Evolutionary conservation across 164 flowering plant genomes (phyloP).

Genomic region (Hamamelis virginiana): DNA sequence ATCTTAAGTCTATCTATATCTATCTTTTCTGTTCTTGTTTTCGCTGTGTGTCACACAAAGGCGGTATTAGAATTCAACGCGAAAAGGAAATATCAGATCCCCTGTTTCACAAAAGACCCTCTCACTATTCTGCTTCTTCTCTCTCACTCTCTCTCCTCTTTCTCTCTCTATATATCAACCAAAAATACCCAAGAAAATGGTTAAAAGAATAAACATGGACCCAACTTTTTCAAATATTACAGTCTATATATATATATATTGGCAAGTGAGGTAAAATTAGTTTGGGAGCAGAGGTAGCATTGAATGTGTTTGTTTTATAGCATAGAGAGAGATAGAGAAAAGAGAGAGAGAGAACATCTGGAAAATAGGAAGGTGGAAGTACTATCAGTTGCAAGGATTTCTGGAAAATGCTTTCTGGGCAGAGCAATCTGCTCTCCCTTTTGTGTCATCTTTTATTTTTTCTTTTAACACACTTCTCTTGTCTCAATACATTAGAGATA

Average conservation of each 20-base stretch:
- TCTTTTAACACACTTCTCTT: background rate
- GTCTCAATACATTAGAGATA: constrained; percentile 10
- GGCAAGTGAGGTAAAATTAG: background rate
- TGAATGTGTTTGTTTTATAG: constrained; percentile 1
- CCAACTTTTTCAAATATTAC: constrained; percentile 7
- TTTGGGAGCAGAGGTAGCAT: background rate
- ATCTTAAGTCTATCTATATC: background rate
- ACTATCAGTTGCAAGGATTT: constrained; percentile 39
- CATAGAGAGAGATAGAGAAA: constrained; percentile 4
- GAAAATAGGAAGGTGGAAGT: constrained; percentile 28
- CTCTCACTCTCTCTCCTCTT: constrained; percentile 13
- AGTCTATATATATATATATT: background rate
- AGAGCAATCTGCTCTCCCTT: constrained; percentile 27
- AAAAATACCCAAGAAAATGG: background rate
- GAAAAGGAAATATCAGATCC: constrained; percentile 40
- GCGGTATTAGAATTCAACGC: constrained; percentile 32
- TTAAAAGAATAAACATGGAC: background rate
- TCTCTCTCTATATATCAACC: constrained; percentile 15
- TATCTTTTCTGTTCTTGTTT: background rate
- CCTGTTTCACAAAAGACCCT: constrained; percentile 32
- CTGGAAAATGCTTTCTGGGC: constrained; percentile 47
- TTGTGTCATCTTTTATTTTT: constrained; percentile 14
- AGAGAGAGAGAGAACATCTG: constrained; percentile 25
- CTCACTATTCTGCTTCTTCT: background rate
- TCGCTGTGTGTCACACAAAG: constrained; percentile 14